Evolutionary conservation across 164 flowering plant genomes (phyloP).

Genomic region (Vitis labrusca): DNA sequence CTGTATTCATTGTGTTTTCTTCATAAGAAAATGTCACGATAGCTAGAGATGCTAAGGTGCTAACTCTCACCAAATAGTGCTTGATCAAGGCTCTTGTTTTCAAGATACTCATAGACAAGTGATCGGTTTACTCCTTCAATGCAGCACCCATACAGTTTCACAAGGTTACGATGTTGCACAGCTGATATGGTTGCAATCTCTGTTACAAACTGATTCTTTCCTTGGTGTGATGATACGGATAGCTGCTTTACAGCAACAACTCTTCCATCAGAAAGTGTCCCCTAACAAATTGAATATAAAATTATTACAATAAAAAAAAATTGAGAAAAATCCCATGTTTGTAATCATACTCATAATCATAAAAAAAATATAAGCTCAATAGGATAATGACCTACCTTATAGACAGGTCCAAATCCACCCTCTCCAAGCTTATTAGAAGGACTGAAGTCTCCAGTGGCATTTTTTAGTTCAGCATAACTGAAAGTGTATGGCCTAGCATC

Average conservation of each 20-base stretch:
- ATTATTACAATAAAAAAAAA: too few species aligned
- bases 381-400: slow-evolving; percentile 44
- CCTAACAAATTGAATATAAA: slow-evolving; percentile 27
- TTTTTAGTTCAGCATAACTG: slow-evolving; percentile 60
- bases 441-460: slow-evolving; percentile 69
- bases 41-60: background rate
- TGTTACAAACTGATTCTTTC: slow-evolving; percentile 66
- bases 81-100: slow-evolving; percentile 76
- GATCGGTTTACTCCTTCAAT: slow-evolving; percentile 62
- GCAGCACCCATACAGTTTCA: slow-evolving; percentile 80
- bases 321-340: background rate
- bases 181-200: slow-evolving; percentile 84
- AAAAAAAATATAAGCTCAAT: too few species aligned
- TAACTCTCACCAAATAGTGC: slow-evolving; percentile 61
- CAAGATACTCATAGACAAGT: slow-evolving; percentile 77
- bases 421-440: slow-evolving; percentile 79
- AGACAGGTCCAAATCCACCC: slow-evolving; percentile 94
- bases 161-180: slow-evolving; percentile 81
- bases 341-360: too few species aligned
- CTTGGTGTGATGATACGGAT: slow-evolving; percentile 70
- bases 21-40: background rate
- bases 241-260: slow-evolving; percentile 72
- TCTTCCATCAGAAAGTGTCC: slow-evolving; percentile 64
- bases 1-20: background rate
- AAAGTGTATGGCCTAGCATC: slow-evolving; percentile 61